Percentiles rank a stretch among this genome's conserved stretches.
These are phyloP conservation scores for Zychaea mexicana DNA, from an alignment of 371 early-diverging fungal species.

Conservation along the genomic window DNA sequence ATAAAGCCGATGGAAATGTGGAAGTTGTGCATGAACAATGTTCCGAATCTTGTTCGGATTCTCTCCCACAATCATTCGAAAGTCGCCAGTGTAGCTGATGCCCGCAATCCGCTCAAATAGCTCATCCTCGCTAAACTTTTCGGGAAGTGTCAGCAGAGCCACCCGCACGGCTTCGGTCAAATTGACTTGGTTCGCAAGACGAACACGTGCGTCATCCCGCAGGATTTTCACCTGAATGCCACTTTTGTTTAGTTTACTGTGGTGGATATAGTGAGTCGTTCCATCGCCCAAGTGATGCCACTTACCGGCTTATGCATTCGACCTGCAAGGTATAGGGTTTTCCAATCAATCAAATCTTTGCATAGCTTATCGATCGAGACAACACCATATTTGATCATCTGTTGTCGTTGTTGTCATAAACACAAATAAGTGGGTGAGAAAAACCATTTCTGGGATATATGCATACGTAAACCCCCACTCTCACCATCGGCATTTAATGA, in stretches of 20 bases:
- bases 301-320: conserved; percentile 95
- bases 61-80: conserved; percentile 92
- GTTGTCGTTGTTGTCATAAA: too few species aligned
- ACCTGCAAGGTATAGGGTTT: conserved; percentile 93
- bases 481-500: neutral
- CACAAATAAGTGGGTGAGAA: neutral
- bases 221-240: conserved; percentile 72
- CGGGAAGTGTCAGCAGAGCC: conserved; percentile 84
- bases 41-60: conserved; percentile 94
- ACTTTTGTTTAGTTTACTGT: neutral
- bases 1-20: conserved; percentile 81
- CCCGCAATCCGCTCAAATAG: conserved; percentile 85
- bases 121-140: conserved; percentile 79
- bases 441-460: neutral
- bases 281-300: neutral
- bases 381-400: conserved; percentile 95
- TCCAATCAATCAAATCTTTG: conserved; percentile 92
- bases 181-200: conserved; percentile 86
- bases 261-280: too few species aligned
- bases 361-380: conserved; percentile 86
- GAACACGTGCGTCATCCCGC: conserved; percentile 86
- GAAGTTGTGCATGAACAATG: conserved; percentile 84
- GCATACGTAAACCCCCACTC: neutral
- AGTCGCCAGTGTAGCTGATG: conserved; percentile 91
- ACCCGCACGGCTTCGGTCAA: conserved; percentile 84